Percentiles rank a stretch among this genome's conserved stretches.
Evolutionary conservation across 139 green algal genomes (phyloP).

Genomic region (Coccomyxa sp.): DNA sequence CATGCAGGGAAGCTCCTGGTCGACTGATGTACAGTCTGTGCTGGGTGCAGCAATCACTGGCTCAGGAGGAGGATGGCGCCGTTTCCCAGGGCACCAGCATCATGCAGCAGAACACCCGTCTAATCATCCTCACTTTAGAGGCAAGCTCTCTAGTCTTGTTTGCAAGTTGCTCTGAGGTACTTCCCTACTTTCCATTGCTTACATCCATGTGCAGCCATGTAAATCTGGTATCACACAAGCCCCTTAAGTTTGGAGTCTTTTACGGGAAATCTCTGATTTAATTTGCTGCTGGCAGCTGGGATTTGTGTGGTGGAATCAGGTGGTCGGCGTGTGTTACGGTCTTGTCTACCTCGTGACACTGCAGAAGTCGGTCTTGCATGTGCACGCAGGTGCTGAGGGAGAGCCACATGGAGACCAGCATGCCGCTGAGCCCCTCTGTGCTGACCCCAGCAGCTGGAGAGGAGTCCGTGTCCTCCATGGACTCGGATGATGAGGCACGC

Average conservation of each 20-base stretch:
- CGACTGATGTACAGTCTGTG: neutral
- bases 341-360: neutral
- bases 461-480: neutral
- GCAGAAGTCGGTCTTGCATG: neutral
- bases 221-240: neutral
- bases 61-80: neutral
- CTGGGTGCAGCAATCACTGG: neutral
- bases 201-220: neutral
- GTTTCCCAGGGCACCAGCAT: neutral
- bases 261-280: neutral
- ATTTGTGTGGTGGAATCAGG: neutral
- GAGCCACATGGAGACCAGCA: slow-evolving; percentile 21
- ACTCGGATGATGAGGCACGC: neutral
- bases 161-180: neutral
- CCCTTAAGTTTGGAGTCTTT: neutral
- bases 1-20: neutral
- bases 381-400: neutral
- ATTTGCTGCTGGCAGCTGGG: no score
- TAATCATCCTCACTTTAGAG: slow-evolving; percentile 60
- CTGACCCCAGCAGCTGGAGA: neutral
- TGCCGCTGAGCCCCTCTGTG: slow-evolving; percentile 10
- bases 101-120: slow-evolving; percentile 71
- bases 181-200: neutral
- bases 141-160: slow-evolving; percentile 10
- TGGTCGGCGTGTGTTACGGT: neutral